These are phyloP conservation scores for Arabidopsis lyrata DNA, from an alignment of 441 rosid species.

Conservation along the genomic window DNA sequence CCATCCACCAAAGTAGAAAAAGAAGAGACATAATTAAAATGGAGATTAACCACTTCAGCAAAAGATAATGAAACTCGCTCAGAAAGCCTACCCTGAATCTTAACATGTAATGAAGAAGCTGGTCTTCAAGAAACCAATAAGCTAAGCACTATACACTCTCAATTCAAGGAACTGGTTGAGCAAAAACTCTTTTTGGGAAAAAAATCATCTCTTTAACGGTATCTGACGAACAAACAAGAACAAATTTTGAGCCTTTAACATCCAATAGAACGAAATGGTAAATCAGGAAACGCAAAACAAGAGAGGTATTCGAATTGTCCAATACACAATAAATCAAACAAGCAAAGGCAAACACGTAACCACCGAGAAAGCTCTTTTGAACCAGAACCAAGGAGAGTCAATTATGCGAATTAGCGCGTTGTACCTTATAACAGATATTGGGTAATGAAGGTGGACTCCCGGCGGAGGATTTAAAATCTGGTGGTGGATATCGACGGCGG, in stretches of 20 bases:
- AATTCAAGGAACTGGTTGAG: not conserved
- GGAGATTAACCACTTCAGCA: slow-evolving; percentile 17
- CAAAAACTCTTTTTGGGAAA: not conserved
- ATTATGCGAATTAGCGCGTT: slow-evolving; percentile 11
- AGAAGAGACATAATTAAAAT: slow-evolving; percentile 5
- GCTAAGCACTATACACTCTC: slow-evolving; percentile 9
- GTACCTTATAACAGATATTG: slow-evolving; percentile 27
- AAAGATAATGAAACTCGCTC: slow-evolving; percentile 10
- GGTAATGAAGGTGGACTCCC: slow-evolving; percentile 19
- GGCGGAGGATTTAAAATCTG: slow-evolving; percentile 8
- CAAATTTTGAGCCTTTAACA: not conserved
- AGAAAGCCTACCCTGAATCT: not conserved
- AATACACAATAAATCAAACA: slow-evolving; percentile 2
- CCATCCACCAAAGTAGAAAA: slow-evolving; percentile 41
- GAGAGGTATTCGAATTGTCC: not conserved
- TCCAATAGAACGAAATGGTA: not conserved
- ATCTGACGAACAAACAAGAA: slow-evolving; percentile 1
- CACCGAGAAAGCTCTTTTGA: slow-evolving; percentile 21
- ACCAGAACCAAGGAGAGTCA: slow-evolving; percentile 16
- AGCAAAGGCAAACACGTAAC: slow-evolving; percentile 13
- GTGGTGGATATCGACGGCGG: slow-evolving; percentile 36
- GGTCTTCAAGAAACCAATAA: not conserved
- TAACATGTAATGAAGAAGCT: not conserved
- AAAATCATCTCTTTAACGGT: slow-evolving; percentile 1
- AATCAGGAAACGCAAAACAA: slow-evolving; percentile 7